phyloP scores from a whole-genome alignment of 2,329 filamentous ascomycete genomes.

The Blastomyces silverae region DNA sequence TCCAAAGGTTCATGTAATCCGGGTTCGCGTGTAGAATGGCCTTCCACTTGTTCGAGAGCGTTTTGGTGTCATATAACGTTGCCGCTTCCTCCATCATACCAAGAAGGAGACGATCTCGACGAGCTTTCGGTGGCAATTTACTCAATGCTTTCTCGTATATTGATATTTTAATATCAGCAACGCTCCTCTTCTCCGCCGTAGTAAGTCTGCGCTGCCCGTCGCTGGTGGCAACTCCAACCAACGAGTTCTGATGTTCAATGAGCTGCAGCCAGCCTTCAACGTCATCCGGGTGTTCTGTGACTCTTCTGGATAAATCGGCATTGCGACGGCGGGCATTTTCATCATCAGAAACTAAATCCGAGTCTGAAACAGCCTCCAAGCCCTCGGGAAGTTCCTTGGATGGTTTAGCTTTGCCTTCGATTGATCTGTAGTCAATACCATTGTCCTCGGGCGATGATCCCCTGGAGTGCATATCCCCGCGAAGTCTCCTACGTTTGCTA shows the following conservation, averaged over 20 bases:
- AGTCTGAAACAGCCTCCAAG: conserved; percentile 45
- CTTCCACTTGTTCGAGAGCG: conserved; percentile 59
- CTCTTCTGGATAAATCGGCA: conserved; percentile 55
- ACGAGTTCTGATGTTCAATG: conserved; percentile 67
- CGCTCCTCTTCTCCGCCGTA: conserved; percentile 57
- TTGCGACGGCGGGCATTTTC: conserved; percentile 41
- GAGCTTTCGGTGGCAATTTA: conserved; percentile 44
- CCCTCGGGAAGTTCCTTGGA: conserved; percentile 43
- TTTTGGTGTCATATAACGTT: conserved; percentile 64
- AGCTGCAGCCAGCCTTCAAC: conserved; percentile 68
- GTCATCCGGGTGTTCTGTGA: conserved; percentile 61
- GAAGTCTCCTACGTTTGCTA: conserved; percentile 39
- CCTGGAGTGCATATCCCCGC: conserved; percentile 21
- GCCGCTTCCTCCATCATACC: conserved; percentile 66
- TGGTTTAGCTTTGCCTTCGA: conserved; percentile 55
- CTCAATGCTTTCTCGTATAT: conserved; percentile 71
- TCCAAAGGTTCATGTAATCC: conserved; percentile 61
- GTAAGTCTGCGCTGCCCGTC: conserved; percentile 41
- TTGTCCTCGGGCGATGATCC: conserved; percentile 42
- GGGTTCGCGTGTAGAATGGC: conserved; percentile 52
- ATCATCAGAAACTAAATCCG: conserved; percentile 38
- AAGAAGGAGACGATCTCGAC: conserved; percentile 56
- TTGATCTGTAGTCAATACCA: conserved; percentile 58
- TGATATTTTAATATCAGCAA: conserved; percentile 71
- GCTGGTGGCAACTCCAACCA: conserved; percentile 47